These are phyloP conservation scores for Exophiala xenobiotica DNA, from an alignment of 2,329 filamentous ascomycete species.

Conservation along the genomic window DNA sequence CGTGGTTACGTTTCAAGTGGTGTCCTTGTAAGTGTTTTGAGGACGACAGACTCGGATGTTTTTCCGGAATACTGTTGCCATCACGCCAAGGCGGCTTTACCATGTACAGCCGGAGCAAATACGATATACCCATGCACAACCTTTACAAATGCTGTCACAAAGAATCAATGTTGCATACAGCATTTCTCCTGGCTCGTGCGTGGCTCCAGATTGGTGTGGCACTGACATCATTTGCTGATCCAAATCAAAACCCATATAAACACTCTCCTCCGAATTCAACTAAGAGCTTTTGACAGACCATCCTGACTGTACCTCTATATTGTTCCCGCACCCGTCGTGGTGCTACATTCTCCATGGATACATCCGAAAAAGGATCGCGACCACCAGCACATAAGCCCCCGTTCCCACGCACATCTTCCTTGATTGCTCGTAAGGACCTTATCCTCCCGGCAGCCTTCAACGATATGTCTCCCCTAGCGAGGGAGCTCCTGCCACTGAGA, in stretches of 20 bases:
- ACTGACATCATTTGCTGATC: neutral
- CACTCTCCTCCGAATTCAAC: neutral
- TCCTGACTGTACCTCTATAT: neutral
- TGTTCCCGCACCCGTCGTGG: neutral
- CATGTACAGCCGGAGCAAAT: neutral
- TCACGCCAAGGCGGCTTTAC: too few relatives aligned
- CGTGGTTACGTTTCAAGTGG: too few relatives aligned
- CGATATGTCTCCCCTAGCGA: neutral
- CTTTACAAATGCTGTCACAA: neutral
- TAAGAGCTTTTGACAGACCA: neutral
- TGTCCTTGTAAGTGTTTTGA: too few relatives aligned
- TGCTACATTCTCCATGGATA: neutral
- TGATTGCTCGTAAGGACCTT: neutral
- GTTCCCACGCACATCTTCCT: slow-evolving; percentile 1
- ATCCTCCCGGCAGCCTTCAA: slow-evolving; percentile 7
- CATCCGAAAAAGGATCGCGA: neutral
- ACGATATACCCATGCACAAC: neutral
- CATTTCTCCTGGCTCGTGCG: neutral
- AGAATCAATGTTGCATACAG: neutral
- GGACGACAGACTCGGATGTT: too few relatives aligned
- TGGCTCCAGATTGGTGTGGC: neutral
- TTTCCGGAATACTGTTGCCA: too few relatives aligned
- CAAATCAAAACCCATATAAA: neutral
- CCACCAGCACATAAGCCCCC: neutral
- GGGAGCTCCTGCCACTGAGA: neutral